A percentile compares a stretch with the other conserved stretches of the same genome.
These are phyloP conservation scores for Zymoseptoria brevis DNA, from an alignment of 2,329 filamentous ascomycete species.

Conservation along the genomic window DNA sequence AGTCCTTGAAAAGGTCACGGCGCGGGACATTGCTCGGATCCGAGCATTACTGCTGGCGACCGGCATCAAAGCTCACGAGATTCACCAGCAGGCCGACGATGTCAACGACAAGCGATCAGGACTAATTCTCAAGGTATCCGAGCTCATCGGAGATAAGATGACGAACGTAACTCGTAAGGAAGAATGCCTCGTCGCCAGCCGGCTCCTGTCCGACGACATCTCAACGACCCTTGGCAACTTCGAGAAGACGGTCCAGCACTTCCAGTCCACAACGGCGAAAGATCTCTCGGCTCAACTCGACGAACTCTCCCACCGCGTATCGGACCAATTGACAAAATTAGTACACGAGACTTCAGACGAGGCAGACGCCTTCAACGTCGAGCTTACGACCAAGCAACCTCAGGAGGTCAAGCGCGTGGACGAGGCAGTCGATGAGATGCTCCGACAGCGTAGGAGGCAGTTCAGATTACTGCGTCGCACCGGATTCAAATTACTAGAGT, in stretches of 20 bases:
- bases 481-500: slow-evolving; percentile 78
- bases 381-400: slow-evolving; percentile 68
- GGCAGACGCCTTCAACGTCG: slow-evolving; percentile 68
- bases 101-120: slow-evolving; percentile 25
- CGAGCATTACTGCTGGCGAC: slow-evolving; percentile 69
- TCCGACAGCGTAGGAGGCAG: slow-evolving; percentile 65
- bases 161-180: slow-evolving; percentile 43
- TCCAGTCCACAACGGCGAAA: slow-evolving; percentile 41
- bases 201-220: slow-evolving; percentile 42
- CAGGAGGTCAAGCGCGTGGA: slow-evolving; percentile 72
- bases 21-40: slow-evolving; percentile 72
- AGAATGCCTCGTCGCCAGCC: slow-evolving; percentile 48
- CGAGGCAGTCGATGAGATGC: slow-evolving; percentile 61
- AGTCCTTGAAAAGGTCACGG: slow-evolving; percentile 44
- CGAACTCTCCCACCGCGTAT: slow-evolving; percentile 39
- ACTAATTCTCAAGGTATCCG: slow-evolving; percentile 32
- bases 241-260: slow-evolving; percentile 43
- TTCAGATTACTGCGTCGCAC: slow-evolving; percentile 67
- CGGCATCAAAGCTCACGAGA: slow-evolving; percentile 83
- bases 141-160: slow-evolving; percentile 32
- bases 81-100: slow-evolving; percentile 57
- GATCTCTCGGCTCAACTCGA: slow-evolving; percentile 39
- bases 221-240: slow-evolving; percentile 34
- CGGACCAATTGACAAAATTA: slow-evolving; percentile 46
- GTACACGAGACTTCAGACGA: slow-evolving; percentile 65